phyloP scores from a whole-genome alignment of 192 early-diverging fungal species.

The Coemansia aciculifera region DNA sequence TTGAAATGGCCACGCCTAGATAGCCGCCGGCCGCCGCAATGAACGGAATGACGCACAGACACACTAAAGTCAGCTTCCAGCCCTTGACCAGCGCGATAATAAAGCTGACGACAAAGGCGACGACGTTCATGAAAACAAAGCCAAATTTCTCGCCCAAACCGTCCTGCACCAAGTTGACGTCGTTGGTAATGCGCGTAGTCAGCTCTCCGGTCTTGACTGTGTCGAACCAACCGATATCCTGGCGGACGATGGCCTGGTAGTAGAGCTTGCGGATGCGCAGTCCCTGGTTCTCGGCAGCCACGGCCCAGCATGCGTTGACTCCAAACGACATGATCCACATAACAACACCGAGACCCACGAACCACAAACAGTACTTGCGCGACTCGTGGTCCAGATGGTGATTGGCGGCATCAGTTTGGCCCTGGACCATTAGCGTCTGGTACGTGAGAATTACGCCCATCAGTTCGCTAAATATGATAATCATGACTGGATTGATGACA shows the following conservation, averaged over 20 bases:
- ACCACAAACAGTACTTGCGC: slow-evolving; percentile 46
- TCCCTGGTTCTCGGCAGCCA: slow-evolving; percentile 63
- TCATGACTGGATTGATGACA: slow-evolving; percentile 50
- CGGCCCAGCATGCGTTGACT: slow-evolving; percentile 46
- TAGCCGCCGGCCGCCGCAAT: slow-evolving; percentile 55
- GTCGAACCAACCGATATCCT: slow-evolving; percentile 91
- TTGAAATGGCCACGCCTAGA: slow-evolving; percentile 57
- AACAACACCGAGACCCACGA: slow-evolving; percentile 40
- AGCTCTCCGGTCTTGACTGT: slow-evolving; percentile 72
- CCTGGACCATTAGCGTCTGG: slow-evolving; percentile 8
- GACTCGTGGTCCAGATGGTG: slow-evolving; percentile 29
- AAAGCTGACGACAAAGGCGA: slow-evolving; percentile 74
- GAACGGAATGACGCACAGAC: slow-evolving; percentile 72
- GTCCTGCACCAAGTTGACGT: slow-evolving; percentile 84
- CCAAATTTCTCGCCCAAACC: slow-evolving; percentile 85
- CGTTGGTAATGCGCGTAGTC: slow-evolving; percentile 83
- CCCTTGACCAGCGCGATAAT: slow-evolving; percentile 77
- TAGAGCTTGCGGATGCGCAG: slow-evolving; percentile 79
- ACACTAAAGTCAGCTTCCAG: slow-evolving; percentile 81
- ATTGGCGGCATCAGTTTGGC: slow-evolving; percentile 9
- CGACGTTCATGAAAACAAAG: slow-evolving; percentile 61
- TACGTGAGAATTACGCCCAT: slow-evolving; percentile 25
- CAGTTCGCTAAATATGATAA: slow-evolving; percentile 32
- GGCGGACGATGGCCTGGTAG: slow-evolving; percentile 77
- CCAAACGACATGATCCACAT: slow-evolving; percentile 44